A percentile compares a stretch with the other conserved stretches of the same genome.
Evolutionary conservation across 139 green algal species (phyloP).

Genomic region (Chlorella sorokiniana): DNA sequence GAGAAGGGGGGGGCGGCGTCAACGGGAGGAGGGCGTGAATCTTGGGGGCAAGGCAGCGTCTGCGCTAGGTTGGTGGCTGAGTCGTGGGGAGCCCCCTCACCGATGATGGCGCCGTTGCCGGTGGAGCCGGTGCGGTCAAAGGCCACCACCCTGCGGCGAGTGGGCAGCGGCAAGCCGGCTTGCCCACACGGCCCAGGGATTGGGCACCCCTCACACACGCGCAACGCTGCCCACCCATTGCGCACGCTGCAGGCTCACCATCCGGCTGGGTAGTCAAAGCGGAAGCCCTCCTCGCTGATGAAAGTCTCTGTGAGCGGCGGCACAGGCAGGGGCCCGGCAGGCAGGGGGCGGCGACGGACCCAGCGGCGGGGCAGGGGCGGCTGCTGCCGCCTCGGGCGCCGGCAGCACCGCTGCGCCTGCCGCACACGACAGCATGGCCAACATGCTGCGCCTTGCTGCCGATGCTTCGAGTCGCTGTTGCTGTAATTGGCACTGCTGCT

Average conservation of each 20-base stretch:
- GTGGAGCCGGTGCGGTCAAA: slow-evolving; percentile 33
- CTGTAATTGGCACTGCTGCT: not conserved
- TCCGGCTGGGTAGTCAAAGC: slow-evolving; percentile 31
- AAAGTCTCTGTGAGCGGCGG: slow-evolving; percentile 15
- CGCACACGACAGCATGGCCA: not conserved
- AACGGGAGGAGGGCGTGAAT: too few relatives aligned
- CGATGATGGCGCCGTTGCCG: slow-evolving; percentile 37
- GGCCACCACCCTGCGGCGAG: slow-evolving; percentile 44
- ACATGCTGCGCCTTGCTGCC: not conserved
- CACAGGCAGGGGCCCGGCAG: slow-evolving; percentile 13
- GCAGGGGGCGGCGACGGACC: not conserved
- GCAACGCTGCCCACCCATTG: too few relatives aligned
- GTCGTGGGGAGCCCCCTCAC: not conserved
- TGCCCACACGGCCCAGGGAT: too few relatives aligned
- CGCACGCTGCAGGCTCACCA: too few relatives aligned
- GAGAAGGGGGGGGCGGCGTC: too few relatives aligned
- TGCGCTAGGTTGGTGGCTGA: too few relatives aligned
- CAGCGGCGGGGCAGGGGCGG: not conserved
- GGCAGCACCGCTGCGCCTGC: not conserved
- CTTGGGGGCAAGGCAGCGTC: too few relatives aligned
- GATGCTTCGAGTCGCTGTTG: not conserved
- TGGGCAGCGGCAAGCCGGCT: too few relatives aligned
- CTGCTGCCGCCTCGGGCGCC: not conserved
- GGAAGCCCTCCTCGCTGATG: slow-evolving; percentile 32
- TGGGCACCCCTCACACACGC: too few relatives aligned